Percentiles rank a stretch among this genome's conserved stretches.
phyloP scores from a whole-genome alignment of 352 stramenopile species.

The Elongisporangium anandrum region DNA sequence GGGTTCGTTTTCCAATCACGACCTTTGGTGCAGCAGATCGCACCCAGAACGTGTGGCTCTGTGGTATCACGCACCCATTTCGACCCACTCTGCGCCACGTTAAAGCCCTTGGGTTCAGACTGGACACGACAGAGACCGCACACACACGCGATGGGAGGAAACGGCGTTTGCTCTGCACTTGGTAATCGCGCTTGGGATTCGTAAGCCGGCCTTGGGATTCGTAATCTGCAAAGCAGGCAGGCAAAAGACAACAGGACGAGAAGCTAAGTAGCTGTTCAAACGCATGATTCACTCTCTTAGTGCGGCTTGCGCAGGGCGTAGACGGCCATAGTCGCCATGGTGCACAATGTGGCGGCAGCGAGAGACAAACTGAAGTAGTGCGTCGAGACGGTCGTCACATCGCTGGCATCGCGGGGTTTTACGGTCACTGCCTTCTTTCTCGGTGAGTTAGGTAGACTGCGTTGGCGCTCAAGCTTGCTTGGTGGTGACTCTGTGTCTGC shows the following conservation, averaged over 20 bases:
- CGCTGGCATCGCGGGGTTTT: neutral
- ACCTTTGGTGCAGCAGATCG: neutral
- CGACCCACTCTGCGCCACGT: neutral
- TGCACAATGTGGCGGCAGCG: slow-evolving; percentile 21
- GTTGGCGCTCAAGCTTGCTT: neutral
- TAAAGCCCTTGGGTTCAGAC: neutral
- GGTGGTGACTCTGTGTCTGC: neutral
- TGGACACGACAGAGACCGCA: neutral
- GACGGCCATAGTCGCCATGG: slow-evolving; percentile 23
- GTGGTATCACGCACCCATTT: neutral
- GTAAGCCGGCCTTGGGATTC: no score
- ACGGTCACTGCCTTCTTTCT: neutral
- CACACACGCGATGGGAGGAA: neutral
- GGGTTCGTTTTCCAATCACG: neutral
- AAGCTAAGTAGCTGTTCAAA: no score
- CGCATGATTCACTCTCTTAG: neutral
- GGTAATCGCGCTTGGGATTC: neutral
- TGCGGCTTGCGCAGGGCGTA: slow-evolving; percentile 15
- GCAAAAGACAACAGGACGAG: no score
- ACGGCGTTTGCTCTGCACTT: neutral
- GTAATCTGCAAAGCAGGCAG: no score
- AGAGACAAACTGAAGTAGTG: slow-evolving; percentile 18
- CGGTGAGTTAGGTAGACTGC: neutral
- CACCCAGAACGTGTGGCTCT: neutral
- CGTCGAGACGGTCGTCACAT: neutral